Conservation (phyloP, 441 rosid species). For the Gossypium schwendimanii region DNA sequence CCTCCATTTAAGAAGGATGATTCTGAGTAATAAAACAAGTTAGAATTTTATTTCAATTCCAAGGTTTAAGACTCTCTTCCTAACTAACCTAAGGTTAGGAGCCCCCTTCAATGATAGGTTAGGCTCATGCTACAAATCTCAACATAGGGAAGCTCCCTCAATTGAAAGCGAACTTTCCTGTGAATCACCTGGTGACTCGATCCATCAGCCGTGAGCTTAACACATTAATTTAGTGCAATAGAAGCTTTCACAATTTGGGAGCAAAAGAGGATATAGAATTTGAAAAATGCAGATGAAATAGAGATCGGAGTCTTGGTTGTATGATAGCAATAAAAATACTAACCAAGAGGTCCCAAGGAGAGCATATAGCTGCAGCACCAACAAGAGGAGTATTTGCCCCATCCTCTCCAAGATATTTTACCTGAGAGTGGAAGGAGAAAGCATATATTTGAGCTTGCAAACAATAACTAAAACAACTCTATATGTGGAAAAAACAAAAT, state of each 20-base stretch:
- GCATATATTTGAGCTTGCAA: not conserved
- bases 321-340: slow-evolving; percentile 14
- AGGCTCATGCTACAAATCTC: not conserved
- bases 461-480: not conserved
- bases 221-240: not conserved
- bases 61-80: not conserved
- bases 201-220: not conserved
- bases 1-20: not conserved
- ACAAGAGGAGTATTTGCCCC: slow-evolving; percentile 54
- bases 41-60: not conserved
- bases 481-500: not conserved
- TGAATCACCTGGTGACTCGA: not conserved
- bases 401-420: slow-evolving; percentile 86
- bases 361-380: slow-evolving; percentile 76
- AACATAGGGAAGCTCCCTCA: not conserved
- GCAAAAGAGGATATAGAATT: not conserved
- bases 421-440: slow-evolving; percentile 34
- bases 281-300: slow-evolving; percentile 2
- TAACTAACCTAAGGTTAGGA: not conserved
- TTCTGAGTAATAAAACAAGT: not conserved
- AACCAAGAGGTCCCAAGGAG: slow-evolving; percentile 94
- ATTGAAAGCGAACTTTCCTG: not conserved
- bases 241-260: not conserved
- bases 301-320: not conserved
- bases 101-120: not conserved